Evolutionary conservation across 2,329 filamentous ascomycete genomes (phyloP), one percentile per base, ranked within the genome.

Genomic region (Parastagonospora nodorum): DNA sequence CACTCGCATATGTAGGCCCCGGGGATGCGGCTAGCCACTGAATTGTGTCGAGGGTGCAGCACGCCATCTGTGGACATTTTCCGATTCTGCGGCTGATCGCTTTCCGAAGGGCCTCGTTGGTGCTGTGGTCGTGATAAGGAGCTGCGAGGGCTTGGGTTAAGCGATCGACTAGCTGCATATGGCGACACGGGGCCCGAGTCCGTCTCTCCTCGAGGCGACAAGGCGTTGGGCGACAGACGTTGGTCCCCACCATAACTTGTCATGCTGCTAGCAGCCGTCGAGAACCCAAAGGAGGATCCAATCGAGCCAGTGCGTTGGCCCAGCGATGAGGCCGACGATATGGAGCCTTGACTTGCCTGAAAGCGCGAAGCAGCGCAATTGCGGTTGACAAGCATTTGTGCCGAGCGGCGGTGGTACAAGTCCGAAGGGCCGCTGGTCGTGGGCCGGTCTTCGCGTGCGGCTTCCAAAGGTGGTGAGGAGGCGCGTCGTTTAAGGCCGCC

Each of bases 1-100:
- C 93, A 97, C 67, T 96, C 91, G 75, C 92, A 97, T 76, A 96
- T 86, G 64, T 81, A 87, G 29, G 83, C 71, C 15, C 84, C 84
- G 42, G 82, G 78, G 39, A 85, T 74, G 48, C 84, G 83, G 11
- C 60, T 62, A 15, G 77, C 76, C 35, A 78, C 68, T 45, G 77
- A 80, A 51, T 75, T 77, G 42, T 79, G 77, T 44, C 81, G 79
- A 2, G 77, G 77, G 37, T 76, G 76, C n/a, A 71, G 51, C 16
- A 69, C 61, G 50, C 73, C 75, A 42, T 78, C 76, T 5, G 64
- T 69, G 7, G 82, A 78, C 53, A 81, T 74, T 58, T 83, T 84
- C 53, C 76, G 78, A 40, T 55, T 60, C 46, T 65, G 67, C 46
- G 63, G 51, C 54, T 73, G 70, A 39, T 73, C 73, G 59, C 64